Conservation (phyloP, 495 filamentous ascomycete genomes). For the Zalerion maritima region DNA sequence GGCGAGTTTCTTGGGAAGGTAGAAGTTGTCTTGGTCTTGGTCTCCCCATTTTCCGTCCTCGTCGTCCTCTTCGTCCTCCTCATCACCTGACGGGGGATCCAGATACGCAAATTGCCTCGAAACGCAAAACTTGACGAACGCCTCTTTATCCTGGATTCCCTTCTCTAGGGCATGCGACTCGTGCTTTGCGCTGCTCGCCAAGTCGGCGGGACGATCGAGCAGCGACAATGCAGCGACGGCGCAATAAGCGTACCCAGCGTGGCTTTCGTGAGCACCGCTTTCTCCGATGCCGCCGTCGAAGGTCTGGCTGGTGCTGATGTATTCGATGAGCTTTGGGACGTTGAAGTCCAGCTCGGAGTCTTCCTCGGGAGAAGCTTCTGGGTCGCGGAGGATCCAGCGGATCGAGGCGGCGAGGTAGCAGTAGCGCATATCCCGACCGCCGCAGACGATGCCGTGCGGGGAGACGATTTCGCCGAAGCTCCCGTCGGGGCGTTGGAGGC, state of each 20-base stretch:
- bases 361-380: slow-evolving; percentile 33
- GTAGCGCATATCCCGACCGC: slow-evolving; percentile 72
- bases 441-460: slow-evolving; percentile 45
- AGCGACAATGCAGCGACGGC: slow-evolving; percentile 62
- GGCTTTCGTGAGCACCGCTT: slow-evolving; percentile 67
- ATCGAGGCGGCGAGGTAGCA: slow-evolving; percentile 70
- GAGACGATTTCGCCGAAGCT: slow-evolving; percentile 78
- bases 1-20: slow-evolving; percentile 21
- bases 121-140: slow-evolving; percentile 30
- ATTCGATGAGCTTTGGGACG: slow-evolving; percentile 49
- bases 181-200: slow-evolving; percentile 16
- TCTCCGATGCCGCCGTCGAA: slow-evolving; percentile 87
- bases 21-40: slow-evolving; percentile 13
- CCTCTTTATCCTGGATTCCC: slow-evolving; percentile 20
- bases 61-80: slow-evolving; percentile 32
- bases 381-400: slow-evolving; percentile 66
- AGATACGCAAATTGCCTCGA: slow-evolving; percentile 46
- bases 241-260: slow-evolving; percentile 83
- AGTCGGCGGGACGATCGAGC: slow-evolving; percentile 36
- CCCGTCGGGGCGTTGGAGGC: slow-evolving; percentile 68
- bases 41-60: slow-evolving; percentile 16
- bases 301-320: slow-evolving; percentile 60
- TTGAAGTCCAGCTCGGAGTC: slow-evolving; percentile 56
- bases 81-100: slow-evolving; percentile 35
- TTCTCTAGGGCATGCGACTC: slow-evolving; percentile 15